These are phyloP conservation scores for Aspergillus sp. DNA, from an alignment of 2,329 filamentous ascomycete genomes.

Conservation along the genomic window DNA sequence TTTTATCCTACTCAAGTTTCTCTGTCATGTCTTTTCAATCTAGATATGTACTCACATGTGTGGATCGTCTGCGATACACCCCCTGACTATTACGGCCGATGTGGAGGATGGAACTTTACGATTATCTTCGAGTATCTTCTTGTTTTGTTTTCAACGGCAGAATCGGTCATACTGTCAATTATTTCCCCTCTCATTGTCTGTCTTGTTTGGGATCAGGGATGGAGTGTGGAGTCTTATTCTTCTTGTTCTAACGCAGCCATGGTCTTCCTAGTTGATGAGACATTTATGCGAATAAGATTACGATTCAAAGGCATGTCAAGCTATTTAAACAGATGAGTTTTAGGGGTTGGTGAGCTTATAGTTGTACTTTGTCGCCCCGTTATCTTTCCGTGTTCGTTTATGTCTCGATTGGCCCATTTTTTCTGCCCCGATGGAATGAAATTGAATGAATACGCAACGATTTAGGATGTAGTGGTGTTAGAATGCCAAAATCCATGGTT, in stretches of 20 bases:
- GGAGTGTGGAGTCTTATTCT: constrained; percentile 22
- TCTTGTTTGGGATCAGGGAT: constrained; percentile 18
- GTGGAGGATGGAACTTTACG: constrained; percentile 20
- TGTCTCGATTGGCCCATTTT: constrained; percentile 1
- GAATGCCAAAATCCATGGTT: too few relatives aligned
- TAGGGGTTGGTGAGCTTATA: constrained; percentile 2
- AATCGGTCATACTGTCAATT: neutral
- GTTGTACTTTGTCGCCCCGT: neutral
- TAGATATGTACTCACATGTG: constrained; percentile 9
- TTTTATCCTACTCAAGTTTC: constrained; percentile 27
- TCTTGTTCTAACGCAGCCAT: constrained; percentile 20
- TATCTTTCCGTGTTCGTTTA: neutral
- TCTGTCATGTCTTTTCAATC: constrained; percentile 10
- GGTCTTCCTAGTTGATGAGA: constrained; percentile 20
- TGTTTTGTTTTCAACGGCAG: constrained; percentile 6
- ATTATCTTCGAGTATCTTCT: constrained; percentile 1
- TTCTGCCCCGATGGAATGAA: neutral
- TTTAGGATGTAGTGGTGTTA: too few relatives aligned
- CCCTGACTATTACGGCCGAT: constrained; percentile 30
- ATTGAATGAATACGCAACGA: neutral
- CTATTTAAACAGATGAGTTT: constrained; percentile 2
- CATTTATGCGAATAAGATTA: constrained; percentile 22
- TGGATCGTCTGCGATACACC: constrained; percentile 27
- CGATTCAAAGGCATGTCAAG: constrained; percentile 9
- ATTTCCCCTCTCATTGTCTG: constrained; percentile 13